phyloP scores from a whole-genome alignment of 208 protist genomes.

The Angomonas desouzai region DNA sequence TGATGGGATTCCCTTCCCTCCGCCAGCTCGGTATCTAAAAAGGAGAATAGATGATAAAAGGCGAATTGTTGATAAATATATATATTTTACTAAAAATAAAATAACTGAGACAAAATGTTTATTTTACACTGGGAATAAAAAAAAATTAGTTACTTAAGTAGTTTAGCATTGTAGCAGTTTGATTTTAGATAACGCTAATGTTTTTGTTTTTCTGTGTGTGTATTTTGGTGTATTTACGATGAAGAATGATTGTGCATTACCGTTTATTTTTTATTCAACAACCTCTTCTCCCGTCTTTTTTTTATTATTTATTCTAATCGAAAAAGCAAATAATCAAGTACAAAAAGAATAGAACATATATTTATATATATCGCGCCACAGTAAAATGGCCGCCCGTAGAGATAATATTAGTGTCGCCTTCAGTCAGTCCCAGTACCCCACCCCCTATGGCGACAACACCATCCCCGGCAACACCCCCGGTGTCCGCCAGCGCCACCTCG shows the following conservation, averaged over 20 bases:
- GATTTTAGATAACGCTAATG: constrained; percentile 1
- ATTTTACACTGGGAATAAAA: background rate
- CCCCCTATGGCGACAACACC: constrained; percentile 54
- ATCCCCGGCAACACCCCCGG: constrained; percentile 69
- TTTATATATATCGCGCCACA: no score
- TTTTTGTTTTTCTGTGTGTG: constrained; percentile 17
- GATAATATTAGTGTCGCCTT: constrained; percentile 72
- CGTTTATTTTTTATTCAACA: no score
- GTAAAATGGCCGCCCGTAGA: constrained; percentile 8
- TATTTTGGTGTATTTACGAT: no score
- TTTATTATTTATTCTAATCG: constrained; percentile 6
- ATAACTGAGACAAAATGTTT: constrained; percentile 6
- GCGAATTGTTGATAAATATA: constrained; percentile 8
- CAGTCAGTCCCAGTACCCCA: constrained; percentile 59
- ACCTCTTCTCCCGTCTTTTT: constrained; percentile 12
- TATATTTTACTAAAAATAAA: constrained; percentile 13
- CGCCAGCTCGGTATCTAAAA: constrained; percentile 77
- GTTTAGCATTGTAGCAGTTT: constrained; percentile 8
- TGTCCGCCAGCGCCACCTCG: constrained; percentile 20
- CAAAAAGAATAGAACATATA: no score
- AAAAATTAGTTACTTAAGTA: constrained; percentile 13
- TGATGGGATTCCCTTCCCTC: constrained; percentile 75
- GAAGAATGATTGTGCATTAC: no score
- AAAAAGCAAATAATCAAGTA: background rate
- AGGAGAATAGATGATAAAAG: no score